phyloP scores from a whole-genome alignment of 768 basidiomycete species.

The Leccinum longicurvipes region DNA sequence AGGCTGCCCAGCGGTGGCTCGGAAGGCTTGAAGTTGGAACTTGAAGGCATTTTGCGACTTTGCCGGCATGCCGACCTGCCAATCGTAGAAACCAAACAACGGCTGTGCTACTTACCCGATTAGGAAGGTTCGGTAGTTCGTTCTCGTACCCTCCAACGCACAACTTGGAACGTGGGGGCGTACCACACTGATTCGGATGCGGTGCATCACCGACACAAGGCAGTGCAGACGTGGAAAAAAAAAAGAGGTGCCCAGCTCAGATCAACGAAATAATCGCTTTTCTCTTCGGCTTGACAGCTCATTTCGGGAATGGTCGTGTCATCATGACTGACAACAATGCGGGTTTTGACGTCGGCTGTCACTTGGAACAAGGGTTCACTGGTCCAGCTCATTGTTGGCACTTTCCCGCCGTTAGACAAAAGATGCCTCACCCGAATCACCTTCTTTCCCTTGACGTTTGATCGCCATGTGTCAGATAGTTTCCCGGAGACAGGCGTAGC shows the following conservation, averaged over 20 bases:
- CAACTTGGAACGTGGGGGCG: background rate
- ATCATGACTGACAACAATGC: conserved; percentile 13
- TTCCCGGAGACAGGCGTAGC: conserved; percentile 18
- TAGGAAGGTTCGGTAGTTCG: conserved; percentile 33
- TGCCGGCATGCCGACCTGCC: conserved; percentile 29
- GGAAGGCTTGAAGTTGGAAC: conserved; percentile 37
- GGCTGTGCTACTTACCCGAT: conserved; percentile 17
- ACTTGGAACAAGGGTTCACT: conserved; percentile 9
- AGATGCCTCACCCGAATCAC: conserved; percentile 2
- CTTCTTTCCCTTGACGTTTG: conserved; percentile 22
- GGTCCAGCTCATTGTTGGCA: conserved; percentile 27
- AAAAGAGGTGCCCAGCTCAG: background rate
- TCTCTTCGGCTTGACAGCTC: conserved; percentile 20
- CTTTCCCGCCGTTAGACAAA: conserved; percentile 10
- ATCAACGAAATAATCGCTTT: background rate
- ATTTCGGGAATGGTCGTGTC: conserved; percentile 16
- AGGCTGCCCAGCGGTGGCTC: conserved; percentile 58
- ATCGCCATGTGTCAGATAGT: conserved; percentile 23
- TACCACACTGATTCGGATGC: background rate
- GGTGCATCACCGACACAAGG: background rate
- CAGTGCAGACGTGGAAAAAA: background rate
- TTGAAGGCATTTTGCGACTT: conserved; percentile 35
- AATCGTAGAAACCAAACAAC: conserved; percentile 19
- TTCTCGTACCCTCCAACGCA: background rate
- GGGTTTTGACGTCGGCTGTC: conserved; percentile 24